phyloP scores from a whole-genome alignment of 805 yeast species.

The Millerago galiae region DNA sequence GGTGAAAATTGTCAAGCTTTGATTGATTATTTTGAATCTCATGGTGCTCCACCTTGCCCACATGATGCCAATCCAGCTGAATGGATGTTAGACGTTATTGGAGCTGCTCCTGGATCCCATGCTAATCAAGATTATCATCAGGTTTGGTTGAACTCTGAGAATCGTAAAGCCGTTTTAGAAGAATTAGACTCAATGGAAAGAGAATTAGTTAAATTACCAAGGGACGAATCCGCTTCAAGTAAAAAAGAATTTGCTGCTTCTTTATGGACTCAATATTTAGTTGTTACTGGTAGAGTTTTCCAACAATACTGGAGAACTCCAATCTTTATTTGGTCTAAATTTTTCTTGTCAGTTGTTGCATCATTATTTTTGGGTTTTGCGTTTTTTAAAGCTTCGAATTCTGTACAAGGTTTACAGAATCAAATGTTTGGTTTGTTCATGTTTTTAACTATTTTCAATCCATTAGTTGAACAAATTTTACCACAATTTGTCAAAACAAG shows the following conservation, averaged over 20 bases:
- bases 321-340: constrained; percentile 53
- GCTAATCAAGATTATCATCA: constrained; percentile 68
- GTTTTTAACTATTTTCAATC: constrained; percentile 51
- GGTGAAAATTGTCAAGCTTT: constrained; percentile 53
- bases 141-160: constrained; percentile 70
- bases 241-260: constrained; percentile 40
- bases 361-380: constrained; percentile 71
- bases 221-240: constrained; percentile 26
- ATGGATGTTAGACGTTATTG: constrained; percentile 86
- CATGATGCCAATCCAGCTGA: constrained; percentile 75
- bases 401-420: constrained; percentile 71
- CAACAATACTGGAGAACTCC: constrained; percentile 69
- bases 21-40: constrained; percentile 57
- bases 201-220: constrained; percentile 40
- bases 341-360: constrained; percentile 45
- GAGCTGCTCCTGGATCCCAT: constrained; percentile 77
- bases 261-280: constrained; percentile 31
- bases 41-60: constrained; percentile 67
- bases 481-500: constrained; percentile 59
- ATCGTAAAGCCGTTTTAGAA: constrained; percentile 47
- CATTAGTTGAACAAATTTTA: constrained; percentile 54
- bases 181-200: constrained; percentile 63
- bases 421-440: constrained; percentile 76
- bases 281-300: constrained; percentile 49
- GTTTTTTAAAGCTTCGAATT: constrained; percentile 59